Evolutionary conservation across 768 basidiomycete species (phyloP).

Genomic region (Tephrocybe sp.): DNA sequence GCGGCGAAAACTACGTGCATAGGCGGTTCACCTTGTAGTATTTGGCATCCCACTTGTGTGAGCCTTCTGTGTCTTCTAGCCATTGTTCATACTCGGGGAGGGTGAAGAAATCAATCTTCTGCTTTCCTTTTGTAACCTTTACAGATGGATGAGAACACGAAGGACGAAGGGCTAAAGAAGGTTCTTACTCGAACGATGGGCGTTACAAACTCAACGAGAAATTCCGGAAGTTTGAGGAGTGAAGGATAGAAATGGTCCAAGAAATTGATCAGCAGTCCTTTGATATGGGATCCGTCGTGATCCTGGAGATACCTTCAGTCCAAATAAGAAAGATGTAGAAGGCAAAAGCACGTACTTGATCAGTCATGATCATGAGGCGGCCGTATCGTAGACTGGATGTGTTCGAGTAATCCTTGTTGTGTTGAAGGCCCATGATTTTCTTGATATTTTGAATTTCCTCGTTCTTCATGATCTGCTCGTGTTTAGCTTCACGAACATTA

Average conservation of each 20-base stretch:
- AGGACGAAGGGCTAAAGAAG: background rate
- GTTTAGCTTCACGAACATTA: slow-evolving; percentile 95
- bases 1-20: no score
- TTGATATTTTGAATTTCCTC: slow-evolving; percentile 96
- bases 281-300: slow-evolving; percentile 99
- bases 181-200: slow-evolving; percentile 88
- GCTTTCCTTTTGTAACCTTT: slow-evolving; percentile 77
- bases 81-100: slow-evolving; percentile 96
- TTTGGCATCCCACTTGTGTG: slow-evolving; percentile 86
- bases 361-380: slow-evolving; percentile 98
- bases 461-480: slow-evolving; percentile 98
- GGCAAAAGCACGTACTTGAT: slow-evolving; percentile 67
- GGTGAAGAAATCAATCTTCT: slow-evolving; percentile 89
- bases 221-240: slow-evolving; percentile 84
- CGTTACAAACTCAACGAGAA: slow-evolving; percentile 97
- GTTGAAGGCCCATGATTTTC: slow-evolving; percentile 96
- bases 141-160: background rate
- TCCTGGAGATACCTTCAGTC: slow-evolving; percentile 52
- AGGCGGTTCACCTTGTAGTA: slow-evolving; percentile 96
- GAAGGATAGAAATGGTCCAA: slow-evolving; percentile 97
- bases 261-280: slow-evolving; percentile 98
- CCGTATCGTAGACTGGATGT: slow-evolving; percentile 82
- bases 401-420: slow-evolving; percentile 84
- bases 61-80: slow-evolving; percentile 74
- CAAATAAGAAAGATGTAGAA: background rate